Evolutionary conservation across 2,329 filamentous ascomycete genomes (phyloP), one percentile per base, ranked within the genome.

Genomic region (Leptosphaerulina australis): DNA sequence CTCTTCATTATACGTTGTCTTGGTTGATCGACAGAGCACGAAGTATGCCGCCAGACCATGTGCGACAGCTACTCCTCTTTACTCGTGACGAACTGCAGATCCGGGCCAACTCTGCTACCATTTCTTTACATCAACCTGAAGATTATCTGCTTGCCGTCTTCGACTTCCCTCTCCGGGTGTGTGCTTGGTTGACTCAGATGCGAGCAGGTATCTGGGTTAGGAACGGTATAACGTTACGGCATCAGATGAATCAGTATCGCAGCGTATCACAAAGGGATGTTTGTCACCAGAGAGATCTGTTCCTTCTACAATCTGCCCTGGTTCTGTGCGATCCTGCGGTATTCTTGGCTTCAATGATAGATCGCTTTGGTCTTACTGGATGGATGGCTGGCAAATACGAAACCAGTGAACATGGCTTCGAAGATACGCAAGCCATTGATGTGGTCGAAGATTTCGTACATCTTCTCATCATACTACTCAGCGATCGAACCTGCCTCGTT

Each of bases 181-280:
- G 91, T 69, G 91, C 91, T 15, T 99, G 94, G 94, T 79, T 99
- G 24, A 90, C 94, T 5, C 95, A 99, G 76, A 97, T 99, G 85
- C 96, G 96, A 72, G 91, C 93, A 14, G 90, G 91, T 41, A 96
- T 97, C 86, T 99, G 95, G 94, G 93, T 99, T 56, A 86, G 94
- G 47, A 99, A 99, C 68, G 94, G 94, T 2, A 91, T 99, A 67
- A 97, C 93, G 64, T 82, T 99, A 41, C 86, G 93, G 29, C 94
- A 99, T 70, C 94, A 99, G 73, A 94, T 95, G 70, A 88, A 88
- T 43, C 94, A 92, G 14, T 99, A 99, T 70, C 87, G 91, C 12
- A 92, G 91, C 30, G 91, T 97, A 11, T 85, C 86, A 9, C 90
- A 95, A 65, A 83, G 94, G 59, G 94, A 99, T 71, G 89, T 97